Evolutionary conservation across 106 monocot genomes (phyloP), one percentile per base, ranked within the genome.

Genomic region (Phalaenopsis aphrodite): DNA sequence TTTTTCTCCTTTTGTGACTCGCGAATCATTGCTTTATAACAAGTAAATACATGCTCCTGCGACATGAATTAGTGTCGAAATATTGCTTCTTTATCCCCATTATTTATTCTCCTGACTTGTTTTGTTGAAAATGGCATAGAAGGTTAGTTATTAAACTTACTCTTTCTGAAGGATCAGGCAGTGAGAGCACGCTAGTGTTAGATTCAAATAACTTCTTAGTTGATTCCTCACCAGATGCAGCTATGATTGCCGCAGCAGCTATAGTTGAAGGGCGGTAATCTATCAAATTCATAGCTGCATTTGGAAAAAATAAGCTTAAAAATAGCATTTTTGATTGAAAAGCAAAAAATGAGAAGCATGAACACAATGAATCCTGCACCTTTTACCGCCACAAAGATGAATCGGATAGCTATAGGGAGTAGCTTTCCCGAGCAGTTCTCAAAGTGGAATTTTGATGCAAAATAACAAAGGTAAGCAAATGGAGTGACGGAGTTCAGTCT

Each of bases 401-500:
- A 55, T 39, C 73, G 55, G 37, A 79, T 76, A 49, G 95, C 91
- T 49, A 39, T 86, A 11, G 77, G 75, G 21, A 89, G 2, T 55
- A 93, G 65, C 2, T 82, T 79, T 47, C 78, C 79, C 14, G 23
- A 15, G 42, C 57, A 79, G 18, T 45, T 17, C 3, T 81, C 36
- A 73, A 21, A 79, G 10, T 47, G 79, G 38, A 93, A 77, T 72
- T 89, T 89, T 78, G 88, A 81, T 16, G 84, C 85, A 49, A 93
- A 89, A 79, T 86, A 81, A 36, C 81, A 74, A 18, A 95, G 55
- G 76, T 85, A 95, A 17, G 89, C 47, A 75, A 95, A 91, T 23
- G 95, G 95, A n/a, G 93, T 95, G 9, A 88, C 85, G 9, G 81
- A 83, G 78, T 84, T 86, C 91, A 93, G 89, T 57, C 88, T 72